Percentiles rank a stretch among this genome's conserved stretches.
These are phyloP conservation scores for Leccinum pachyderme DNA, from an alignment of 1,284 basidiomycete genomes.

Conservation along the genomic window DNA sequence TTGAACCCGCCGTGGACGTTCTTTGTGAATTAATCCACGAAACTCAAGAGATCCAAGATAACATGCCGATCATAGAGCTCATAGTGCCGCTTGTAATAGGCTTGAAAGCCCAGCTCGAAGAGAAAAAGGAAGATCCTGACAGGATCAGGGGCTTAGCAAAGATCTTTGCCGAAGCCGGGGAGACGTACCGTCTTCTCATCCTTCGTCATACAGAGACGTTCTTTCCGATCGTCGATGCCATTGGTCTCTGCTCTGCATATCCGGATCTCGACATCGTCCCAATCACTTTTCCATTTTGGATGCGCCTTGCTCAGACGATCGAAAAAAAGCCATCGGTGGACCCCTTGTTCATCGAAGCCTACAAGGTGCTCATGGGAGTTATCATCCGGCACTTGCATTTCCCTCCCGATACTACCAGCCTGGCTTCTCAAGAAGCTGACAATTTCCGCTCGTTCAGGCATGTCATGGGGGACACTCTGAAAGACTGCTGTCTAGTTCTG, in stretches of 20 bases:
- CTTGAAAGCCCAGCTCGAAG: constrained; percentile 62
- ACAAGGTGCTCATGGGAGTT: constrained; percentile 79
- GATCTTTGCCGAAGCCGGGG: constrained; percentile 94
- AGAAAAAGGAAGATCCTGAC: constrained; percentile 76
- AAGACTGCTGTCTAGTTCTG: constrained; percentile 97
- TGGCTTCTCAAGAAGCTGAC: constrained; percentile 86
- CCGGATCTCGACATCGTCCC: constrained; percentile 95
- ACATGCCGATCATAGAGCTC: constrained; percentile 84
- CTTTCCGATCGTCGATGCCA: constrained; percentile 92
- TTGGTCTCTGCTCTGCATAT: constrained; percentile 92
- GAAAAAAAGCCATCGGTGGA: constrained; percentile 71
- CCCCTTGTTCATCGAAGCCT: constrained; percentile 76
- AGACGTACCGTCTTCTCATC: constrained; percentile 91
- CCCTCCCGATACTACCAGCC: constrained; percentile 65
- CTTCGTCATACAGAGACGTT: constrained; percentile 88
- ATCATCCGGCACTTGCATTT: constrained; percentile 94
- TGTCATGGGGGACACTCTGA: constrained; percentile 98
- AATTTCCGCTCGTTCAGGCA: constrained; percentile 95
- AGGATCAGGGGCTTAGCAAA: constrained; percentile 89
- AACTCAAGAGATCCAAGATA: constrained; percentile 96
- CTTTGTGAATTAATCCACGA: constrained; percentile 97
- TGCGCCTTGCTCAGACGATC: constrained; percentile 82
- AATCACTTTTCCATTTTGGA: constrained; percentile 99
- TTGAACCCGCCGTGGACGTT: constrained; percentile 90
- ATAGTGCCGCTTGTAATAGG: constrained; percentile 84